Evolutionary conservation across 257 asterid genomes (phyloP).

Genomic region (Agastache rugosa): DNA sequence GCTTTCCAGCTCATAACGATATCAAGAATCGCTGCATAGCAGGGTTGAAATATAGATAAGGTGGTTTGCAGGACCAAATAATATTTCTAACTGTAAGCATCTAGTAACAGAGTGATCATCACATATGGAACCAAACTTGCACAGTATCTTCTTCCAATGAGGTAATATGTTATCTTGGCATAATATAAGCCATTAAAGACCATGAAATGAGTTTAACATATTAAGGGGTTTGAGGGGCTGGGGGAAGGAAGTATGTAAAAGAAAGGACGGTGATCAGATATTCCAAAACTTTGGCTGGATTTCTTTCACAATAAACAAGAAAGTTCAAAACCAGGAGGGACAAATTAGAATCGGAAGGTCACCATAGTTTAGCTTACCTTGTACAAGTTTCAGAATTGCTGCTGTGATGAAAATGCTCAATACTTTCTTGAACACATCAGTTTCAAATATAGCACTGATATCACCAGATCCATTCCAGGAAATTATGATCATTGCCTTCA

Average conservation of each 20-base stretch:
- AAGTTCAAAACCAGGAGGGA: slow-evolving; percentile 9
- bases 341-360: slow-evolving; percentile 28
- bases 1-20: slow-evolving; percentile 86
- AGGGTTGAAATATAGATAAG: slow-evolving; percentile 19
- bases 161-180: neutral
- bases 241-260: neutral
- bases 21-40: slow-evolving; percentile 77
- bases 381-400: slow-evolving; percentile 80
- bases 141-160: slow-evolving; percentile 16
- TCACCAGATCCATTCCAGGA: slow-evolving; percentile 89
- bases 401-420: slow-evolving; percentile 93
- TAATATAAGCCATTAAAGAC: slow-evolving; percentile 6
- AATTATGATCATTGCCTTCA: slow-evolving; percentile 92
- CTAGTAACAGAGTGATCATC: slow-evolving; percentile 8
- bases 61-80: neutral
- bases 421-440: slow-evolving; percentile 79
- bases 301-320: neutral
- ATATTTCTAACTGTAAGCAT: slow-evolving; percentile 15
- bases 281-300: neutral
- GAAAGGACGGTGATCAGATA: slow-evolving; percentile 22
- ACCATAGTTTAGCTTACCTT: slow-evolving; percentile 53
- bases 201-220: neutral
- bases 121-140: neutral
- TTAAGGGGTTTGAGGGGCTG: too few relatives aligned
- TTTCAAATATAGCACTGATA: slow-evolving; percentile 59